A percentile compares a stretch with the other conserved stretches of the same genome.
Evolutionary conservation across 2,329 filamentous ascomycete species (phyloP).

Genomic region (Aciculosporium take): DNA sequence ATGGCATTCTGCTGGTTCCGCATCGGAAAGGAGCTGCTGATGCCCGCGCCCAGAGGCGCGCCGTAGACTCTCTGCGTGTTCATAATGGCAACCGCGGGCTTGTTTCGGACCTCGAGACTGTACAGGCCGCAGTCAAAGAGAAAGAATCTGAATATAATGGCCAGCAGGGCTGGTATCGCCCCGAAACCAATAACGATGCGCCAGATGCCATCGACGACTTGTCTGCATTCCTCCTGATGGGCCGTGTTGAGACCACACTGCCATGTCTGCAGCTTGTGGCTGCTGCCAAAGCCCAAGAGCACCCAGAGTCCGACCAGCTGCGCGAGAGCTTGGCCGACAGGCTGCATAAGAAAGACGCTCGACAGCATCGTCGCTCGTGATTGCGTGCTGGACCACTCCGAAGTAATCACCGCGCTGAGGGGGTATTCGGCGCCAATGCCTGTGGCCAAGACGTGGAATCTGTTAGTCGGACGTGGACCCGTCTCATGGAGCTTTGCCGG

Average conservation of each 20-base stretch:
- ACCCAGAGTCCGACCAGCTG: constrained; percentile 46
- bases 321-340: constrained; percentile 50
- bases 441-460: constrained; percentile 9
- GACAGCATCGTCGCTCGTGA: constrained; percentile 56
- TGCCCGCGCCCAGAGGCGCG: constrained; percentile 14
- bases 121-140: constrained; percentile 53
- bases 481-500: not conserved
- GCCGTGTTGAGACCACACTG: constrained; percentile 33
- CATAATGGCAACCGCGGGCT: constrained; percentile 41
- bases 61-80: constrained; percentile 47
- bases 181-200: constrained; percentile 53
- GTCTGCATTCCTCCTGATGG: constrained; percentile 30
- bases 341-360: constrained; percentile 55
- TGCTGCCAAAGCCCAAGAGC: constrained; percentile 29
- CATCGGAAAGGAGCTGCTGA: constrained; percentile 11
- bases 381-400: constrained; percentile 48
- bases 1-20: constrained; percentile 12
- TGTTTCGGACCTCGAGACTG: constrained; percentile 49
- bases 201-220: constrained; percentile 46
- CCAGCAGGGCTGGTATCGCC: constrained; percentile 47
- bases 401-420: constrained; percentile 50
- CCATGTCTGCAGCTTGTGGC: constrained; percentile 27
- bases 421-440: constrained; percentile 58
- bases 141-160: constrained; percentile 52
- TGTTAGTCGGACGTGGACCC: not conserved